Conservation (phyloP, 2,329 filamentous ascomycete genomes). For the Ascochyta fabae region DNA sequence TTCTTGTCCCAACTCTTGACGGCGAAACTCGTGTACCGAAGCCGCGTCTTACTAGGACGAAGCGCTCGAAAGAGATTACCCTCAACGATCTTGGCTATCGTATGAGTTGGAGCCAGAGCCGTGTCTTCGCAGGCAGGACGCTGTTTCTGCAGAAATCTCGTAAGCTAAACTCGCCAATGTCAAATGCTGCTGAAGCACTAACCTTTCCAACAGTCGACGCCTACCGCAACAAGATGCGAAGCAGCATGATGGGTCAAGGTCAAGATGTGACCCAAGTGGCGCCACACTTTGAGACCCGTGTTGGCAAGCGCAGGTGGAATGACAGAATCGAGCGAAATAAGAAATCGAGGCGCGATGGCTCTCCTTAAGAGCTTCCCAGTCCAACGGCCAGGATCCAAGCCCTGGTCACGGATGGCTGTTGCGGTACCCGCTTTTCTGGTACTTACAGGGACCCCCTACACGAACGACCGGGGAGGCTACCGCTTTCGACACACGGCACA, state of each 20-base stretch:
- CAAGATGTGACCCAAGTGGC: constrained; percentile 76
- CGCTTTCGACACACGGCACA: constrained; percentile 34
- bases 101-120: constrained; percentile 95
- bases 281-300: constrained; percentile 86
- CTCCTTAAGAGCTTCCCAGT: constrained; percentile 44
- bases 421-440: constrained; percentile 39
- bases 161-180: constrained; percentile 62
- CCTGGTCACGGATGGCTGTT: constrained; percentile 38
- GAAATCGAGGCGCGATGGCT: constrained; percentile 47
- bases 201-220: constrained; percentile 73
- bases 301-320: constrained; percentile 74
- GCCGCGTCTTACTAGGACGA: constrained; percentile 72
- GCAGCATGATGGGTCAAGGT: constrained; percentile 77
- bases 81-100: constrained; percentile 92
- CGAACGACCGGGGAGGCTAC: constrained; percentile 38
- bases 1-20: constrained; percentile 62
- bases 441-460: constrained; percentile 43
- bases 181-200: constrained; percentile 18
- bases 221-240: constrained; percentile 89
- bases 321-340: constrained; percentile 55
- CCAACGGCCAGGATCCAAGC: constrained; percentile 28
- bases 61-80: constrained; percentile 81
- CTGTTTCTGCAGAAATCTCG: constrained; percentile 89
- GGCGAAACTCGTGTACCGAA: constrained; percentile 79
- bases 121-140: constrained; percentile 84